Base-by-base conservation (phyloP, 176 grass and related monocot genomes). In the Oryza nivara region DNA sequence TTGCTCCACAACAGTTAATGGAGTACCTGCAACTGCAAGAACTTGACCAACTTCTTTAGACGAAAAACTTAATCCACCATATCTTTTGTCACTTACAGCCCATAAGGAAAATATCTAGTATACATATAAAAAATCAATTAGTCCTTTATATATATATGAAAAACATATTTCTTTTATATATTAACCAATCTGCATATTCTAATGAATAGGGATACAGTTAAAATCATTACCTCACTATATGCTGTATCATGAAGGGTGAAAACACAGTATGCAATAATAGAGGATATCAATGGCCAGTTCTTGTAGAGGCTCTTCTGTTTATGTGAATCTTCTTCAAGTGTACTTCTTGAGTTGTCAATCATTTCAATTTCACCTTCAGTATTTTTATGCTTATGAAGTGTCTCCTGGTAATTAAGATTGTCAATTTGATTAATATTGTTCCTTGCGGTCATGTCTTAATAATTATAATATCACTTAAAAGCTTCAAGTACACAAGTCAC, bases 31-130 rank as follows among this genome's bases (percentile, higher is more conserved):
- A 7, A 89, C 75, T 44, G 96, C 86, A 67, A 98, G 91, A 70
- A 98, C 89, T 76, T 95, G 86, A 0, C 96, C 96, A 1, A 98
- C 96, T 75, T 93, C 86, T 75, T 88, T 74, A 40, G 91, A 83
- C 36, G 89, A 91, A 88, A 96, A 93, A 54, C 87, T 96, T 34
- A 75, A 35, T 70, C 71, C 45, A 74, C 52, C 20, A 43, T 85
- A 91, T 25, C 45, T 91, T 88, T 36, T 11, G 44, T 68, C 11
- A 17, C 28, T 46, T 75, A 93, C 89, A 15, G 95, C 88, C 95
- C 95, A 98, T 38, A 98, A 68, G 61, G 96, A 95, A 85, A 98
- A 95, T 93, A 98, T 93, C 96, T 98, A 77, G 77, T n/a, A 35
- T 35, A 35, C 76, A 65, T 5, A 11, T 11, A n/a, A 36, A 76